These are phyloP conservation scores for Stromatinia cepivora DNA, from an alignment of 2,329 filamentous ascomycete genomes.

Conservation along the genomic window DNA sequence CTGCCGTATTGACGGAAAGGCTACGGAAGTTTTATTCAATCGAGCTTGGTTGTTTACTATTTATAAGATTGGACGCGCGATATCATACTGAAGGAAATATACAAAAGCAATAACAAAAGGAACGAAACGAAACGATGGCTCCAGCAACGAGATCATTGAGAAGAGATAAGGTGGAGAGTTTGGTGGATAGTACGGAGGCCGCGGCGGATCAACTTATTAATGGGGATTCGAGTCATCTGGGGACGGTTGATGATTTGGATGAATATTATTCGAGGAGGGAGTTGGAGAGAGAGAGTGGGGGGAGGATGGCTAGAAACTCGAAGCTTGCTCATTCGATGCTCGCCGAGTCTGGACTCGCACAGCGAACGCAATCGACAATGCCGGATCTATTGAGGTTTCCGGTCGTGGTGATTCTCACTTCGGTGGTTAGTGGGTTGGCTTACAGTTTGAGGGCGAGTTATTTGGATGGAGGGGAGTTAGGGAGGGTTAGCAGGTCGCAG, in stretches of 20 bases:
- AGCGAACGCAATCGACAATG: slow-evolving; percentile 38
- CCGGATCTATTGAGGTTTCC: slow-evolving; percentile 53
- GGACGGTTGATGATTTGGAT: not conserved
- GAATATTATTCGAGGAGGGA: not conserved
- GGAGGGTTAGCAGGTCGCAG: slow-evolving; percentile 62
- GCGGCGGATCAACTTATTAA: not conserved
- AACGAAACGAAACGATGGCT: slow-evolving; percentile 3
- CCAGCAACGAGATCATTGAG: slow-evolving; percentile 13
- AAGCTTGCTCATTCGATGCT: not conserved
- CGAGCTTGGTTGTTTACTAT: not conserved
- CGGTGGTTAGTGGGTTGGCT: slow-evolving; percentile 63
- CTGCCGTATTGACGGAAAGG: not conserved
- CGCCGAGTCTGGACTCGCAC: not conserved
- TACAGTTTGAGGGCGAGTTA: slow-evolving; percentile 61
- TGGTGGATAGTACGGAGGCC: not conserved
- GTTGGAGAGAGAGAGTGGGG: not conserved
- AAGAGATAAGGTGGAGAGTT: slow-evolving; percentile 11
- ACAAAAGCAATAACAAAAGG: too few relatives aligned
- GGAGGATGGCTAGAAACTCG: not conserved
- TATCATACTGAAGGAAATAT: not conserved
- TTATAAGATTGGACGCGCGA: not conserved
- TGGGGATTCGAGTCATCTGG: not conserved
- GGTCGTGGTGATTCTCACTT: slow-evolving; percentile 53
- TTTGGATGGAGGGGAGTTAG: slow-evolving; percentile 57
- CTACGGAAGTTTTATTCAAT: not conserved